These are phyloP conservation scores for Cladosporium sp. DNA, from an alignment of 2,329 filamentous ascomycete genomes.

Conservation along the genomic window DNA sequence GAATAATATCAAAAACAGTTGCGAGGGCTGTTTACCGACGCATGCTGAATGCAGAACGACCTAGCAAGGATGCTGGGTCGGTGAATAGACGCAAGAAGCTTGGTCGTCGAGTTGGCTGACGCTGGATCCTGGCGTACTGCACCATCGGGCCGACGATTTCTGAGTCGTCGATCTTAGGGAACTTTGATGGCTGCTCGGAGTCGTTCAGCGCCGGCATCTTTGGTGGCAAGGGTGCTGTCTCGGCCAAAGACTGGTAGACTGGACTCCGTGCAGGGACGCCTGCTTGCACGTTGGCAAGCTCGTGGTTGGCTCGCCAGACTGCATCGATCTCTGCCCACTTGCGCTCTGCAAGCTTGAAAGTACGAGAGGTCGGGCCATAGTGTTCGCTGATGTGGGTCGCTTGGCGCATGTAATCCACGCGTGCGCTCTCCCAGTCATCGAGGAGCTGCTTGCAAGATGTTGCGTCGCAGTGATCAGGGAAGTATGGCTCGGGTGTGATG, in stretches of 20 bases:
- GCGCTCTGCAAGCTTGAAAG: conserved; percentile 75
- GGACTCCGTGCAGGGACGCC: conserved; percentile 35
- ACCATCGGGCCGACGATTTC: conserved; percentile 94
- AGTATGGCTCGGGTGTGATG: conserved; percentile 77
- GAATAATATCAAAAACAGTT: background rate
- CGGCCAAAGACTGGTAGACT: conserved; percentile 38
- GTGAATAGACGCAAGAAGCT: conserved; percentile 33
- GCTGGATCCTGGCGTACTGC: conserved; percentile 37
- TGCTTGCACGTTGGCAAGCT: conserved; percentile 48
- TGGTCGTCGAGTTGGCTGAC: conserved; percentile 25
- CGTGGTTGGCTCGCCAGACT: conserved; percentile 68
- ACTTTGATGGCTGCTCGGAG: conserved; percentile 68
- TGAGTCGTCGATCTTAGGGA: conserved; percentile 80
- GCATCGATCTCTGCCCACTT: conserved; percentile 83
- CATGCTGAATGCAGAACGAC: conserved; percentile 19
- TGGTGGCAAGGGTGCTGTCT: conserved; percentile 54
- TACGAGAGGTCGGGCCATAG: conserved; percentile 84
- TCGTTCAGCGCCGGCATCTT: conserved; percentile 67
- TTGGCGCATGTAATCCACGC: conserved; percentile 84
- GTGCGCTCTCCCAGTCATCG: conserved; percentile 76
- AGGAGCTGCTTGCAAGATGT: conserved; percentile 63
- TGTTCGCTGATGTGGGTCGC: conserved; percentile 84
- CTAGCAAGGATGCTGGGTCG: conserved; percentile 26
- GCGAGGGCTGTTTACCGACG: conserved; percentile 14
- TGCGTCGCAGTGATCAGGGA: conserved; percentile 56